Percentiles rank a stretch among this genome's conserved stretches.
Evolutionary conservation across 306 rosid species (phyloP).

Genomic region (Pyrus pyrifolia): DNA sequence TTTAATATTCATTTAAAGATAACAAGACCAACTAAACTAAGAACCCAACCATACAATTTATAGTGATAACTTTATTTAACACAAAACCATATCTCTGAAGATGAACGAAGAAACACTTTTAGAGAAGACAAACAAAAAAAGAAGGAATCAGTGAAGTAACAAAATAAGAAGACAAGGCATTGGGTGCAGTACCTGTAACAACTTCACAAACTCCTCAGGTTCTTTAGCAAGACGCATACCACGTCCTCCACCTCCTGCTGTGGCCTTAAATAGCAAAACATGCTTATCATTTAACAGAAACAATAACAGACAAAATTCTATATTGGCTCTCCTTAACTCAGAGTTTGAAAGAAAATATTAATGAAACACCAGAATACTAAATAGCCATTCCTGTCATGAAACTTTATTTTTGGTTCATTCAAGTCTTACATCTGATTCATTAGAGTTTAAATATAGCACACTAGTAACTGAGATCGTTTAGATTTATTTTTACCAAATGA

Average conservation of each 20-base stretch:
- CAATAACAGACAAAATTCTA: neutral
- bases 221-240: constrained; percentile 99
- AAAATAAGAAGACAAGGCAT: neutral
- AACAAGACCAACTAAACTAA: neutral
- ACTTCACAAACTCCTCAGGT: constrained; percentile 94
- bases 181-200: constrained; percentile 61
- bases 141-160: neutral
- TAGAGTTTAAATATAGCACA: neutral
- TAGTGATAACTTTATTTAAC: neutral
- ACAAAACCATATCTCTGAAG: neutral
- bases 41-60: neutral
- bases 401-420: neutral
- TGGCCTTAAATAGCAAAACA: constrained; percentile 59
- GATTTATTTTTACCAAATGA: neutral
- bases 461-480: neutral
- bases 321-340: neutral
- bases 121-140: neutral
- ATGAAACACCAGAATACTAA: neutral
- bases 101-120: neutral
- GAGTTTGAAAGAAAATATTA: neutral
- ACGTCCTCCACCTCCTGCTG: constrained; percentile 99
- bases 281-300: constrained; percentile 28
- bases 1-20: neutral
- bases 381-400: neutral
- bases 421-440: neutral